phyloP scores from a whole-genome alignment of 2,329 filamentous ascomycete species.

The Aspergillus ibericus region DNA sequence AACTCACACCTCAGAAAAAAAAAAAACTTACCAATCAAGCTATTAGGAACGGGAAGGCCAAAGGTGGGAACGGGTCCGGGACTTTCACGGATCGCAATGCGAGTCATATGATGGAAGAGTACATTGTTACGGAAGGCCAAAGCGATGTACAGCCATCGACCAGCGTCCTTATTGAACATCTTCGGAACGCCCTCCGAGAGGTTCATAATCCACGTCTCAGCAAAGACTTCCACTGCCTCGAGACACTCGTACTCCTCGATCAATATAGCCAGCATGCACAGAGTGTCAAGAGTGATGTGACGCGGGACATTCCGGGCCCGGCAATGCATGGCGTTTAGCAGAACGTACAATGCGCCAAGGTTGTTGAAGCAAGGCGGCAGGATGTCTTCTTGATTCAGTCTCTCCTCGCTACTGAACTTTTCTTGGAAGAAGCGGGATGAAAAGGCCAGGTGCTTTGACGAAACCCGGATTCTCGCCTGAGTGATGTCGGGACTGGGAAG shows the following conservation, averaged over 20 bases:
- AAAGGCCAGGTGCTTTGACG: constrained; percentile 9
- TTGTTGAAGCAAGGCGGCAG: constrained; percentile 19
- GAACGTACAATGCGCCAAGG: constrained; percentile 40
- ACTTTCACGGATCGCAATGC: neutral
- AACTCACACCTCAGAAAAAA: neutral
- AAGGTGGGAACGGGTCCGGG: neutral
- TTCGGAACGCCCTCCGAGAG: constrained; percentile 8
- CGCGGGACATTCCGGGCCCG: constrained; percentile 43
- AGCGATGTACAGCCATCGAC: constrained; percentile 21
- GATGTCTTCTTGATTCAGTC: neutral
- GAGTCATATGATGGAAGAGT: constrained; percentile 2
- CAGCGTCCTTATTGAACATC: constrained; percentile 2
- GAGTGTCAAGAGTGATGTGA: constrained; percentile 39
- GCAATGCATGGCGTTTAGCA: constrained; percentile 51
- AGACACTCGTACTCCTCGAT: constrained; percentile 46
- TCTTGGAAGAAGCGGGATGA: constrained; percentile 1
- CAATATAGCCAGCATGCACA: constrained; percentile 48
- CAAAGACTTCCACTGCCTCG: constrained; percentile 46
- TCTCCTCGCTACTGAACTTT: neutral
- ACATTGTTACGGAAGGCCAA: neutral
- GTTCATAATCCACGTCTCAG: constrained; percentile 43
- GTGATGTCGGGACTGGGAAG: neutral
- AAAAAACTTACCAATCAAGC: neutral
- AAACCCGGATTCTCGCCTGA: constrained; percentile 3
- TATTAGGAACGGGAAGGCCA: neutral